Conservation (phyloP, 2,329 filamentous ascomycete genomes). For the Exutisphaerella laricina region DNA sequence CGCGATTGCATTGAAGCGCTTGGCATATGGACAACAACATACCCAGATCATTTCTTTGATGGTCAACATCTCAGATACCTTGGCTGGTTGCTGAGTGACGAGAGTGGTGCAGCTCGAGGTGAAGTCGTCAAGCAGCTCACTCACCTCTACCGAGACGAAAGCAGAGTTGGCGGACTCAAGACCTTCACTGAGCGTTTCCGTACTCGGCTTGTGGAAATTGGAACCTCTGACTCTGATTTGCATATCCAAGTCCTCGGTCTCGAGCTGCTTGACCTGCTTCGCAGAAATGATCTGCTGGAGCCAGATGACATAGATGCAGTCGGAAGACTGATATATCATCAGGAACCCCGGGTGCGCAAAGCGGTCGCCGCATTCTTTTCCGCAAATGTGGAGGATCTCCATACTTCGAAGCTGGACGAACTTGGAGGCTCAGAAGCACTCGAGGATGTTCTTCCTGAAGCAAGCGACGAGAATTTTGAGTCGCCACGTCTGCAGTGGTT, state of each 20-base stretch:
- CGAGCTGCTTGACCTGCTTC: conserved; percentile 72
- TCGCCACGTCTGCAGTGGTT: conserved; percentile 75
- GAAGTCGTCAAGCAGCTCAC: conserved; percentile 81
- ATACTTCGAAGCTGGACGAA: conserved; percentile 73
- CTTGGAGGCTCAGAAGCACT: conserved; percentile 73
- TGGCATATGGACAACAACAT: conserved; percentile 78
- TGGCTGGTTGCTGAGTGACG: conserved; percentile 91
- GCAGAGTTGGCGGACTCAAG: conserved; percentile 69
- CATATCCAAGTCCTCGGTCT: conserved; percentile 75
- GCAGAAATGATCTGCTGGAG: conserved; percentile 79
- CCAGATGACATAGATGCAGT: conserved; percentile 86
- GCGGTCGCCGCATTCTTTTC: conserved; percentile 87
- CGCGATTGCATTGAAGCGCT: conserved; percentile 82
- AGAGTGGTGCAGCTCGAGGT: conserved; percentile 65
- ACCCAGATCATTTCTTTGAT: conserved; percentile 85
- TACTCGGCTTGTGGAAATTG: conserved; percentile 84
- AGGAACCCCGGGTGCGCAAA: conserved; percentile 76
- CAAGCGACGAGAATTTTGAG: conserved; percentile 58
- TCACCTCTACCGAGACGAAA: conserved; percentile 71
- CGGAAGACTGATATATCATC: conserved; percentile 82
- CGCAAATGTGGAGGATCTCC: conserved; percentile 76
- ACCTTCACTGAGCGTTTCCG: conserved; percentile 93
- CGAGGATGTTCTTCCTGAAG: conserved; percentile 68
- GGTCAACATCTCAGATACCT: conserved; percentile 86
- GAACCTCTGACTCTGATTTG: conserved; percentile 75